Evolutionary conservation across 1,284 basidiomycete species (phyloP), one percentile per base, ranked within the genome.

Genomic region (Trametes sp.): DNA sequence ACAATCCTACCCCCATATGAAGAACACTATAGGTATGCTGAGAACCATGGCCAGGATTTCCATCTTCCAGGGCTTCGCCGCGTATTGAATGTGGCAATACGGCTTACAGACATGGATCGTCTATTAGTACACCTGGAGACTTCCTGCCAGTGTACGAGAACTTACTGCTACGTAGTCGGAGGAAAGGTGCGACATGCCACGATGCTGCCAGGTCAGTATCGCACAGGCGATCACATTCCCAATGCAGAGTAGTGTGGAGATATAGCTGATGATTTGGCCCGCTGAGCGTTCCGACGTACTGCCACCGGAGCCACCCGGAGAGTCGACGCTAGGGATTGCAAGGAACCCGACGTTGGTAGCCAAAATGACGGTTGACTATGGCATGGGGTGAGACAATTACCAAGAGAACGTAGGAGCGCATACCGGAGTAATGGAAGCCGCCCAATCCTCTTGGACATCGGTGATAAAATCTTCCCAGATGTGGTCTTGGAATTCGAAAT

Each of bases 281-380:
- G 66, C 54, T 9, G 61, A 70, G 16, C 69, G 66, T 19, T 65
- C 42, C 0, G 54, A 45, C 19, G 42, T n/a, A n/a, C n/a, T n/a
- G n/a, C n/a, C n/a, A n/a, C n/a, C 10, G 10, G 45, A 13, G 10
- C 2, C 3, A 4, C 44, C 44, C 26, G 19, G 13, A 49, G 56
- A 64, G 52, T 76, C 74, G 23, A 77, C 70, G 14, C 74, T 76
- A 46, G 74, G 67, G 45, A 80, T 79, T 0, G 77, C 74, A 7
- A 82, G 73, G 44, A 82, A 77, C 0, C 71, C 75, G 2, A 81
- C 78, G 48, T 82, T 81, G 16, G 76, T 78, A 2, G 75, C 76
- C 54, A 82, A 63, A 8, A 82, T 72, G 6, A 81, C 80, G 2
- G 79, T 75, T 0, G 80, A 73, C 80, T 82, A 50, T 19, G 16